Evolutionary conservation across 495 filamentous ascomycete genomes (phyloP).

Genomic region (Talaromyces proteolyticus): DNA sequence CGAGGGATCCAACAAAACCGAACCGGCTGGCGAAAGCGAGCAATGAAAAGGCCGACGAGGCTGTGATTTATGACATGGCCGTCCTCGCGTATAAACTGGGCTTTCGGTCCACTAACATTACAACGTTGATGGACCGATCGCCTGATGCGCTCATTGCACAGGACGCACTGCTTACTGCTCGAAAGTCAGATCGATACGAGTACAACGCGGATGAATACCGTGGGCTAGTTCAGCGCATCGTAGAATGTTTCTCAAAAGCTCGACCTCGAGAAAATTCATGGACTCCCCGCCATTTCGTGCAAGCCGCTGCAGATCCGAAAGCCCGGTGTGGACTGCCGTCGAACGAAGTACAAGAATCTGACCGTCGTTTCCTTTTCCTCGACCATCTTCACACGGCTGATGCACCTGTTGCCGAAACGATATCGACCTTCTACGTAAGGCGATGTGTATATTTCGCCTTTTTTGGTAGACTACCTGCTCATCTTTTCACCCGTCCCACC

Average conservation of each 20-base stretch:
- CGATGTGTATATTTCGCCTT: background rate
- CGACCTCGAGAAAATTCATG: background rate
- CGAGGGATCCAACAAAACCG: too few relatives aligned
- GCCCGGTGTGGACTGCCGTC: background rate
- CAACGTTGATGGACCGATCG: too few relatives aligned
- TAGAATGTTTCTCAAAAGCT: background rate
- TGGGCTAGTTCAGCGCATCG: background rate
- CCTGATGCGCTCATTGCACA: background rate
- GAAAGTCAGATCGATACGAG: background rate
- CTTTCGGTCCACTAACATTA: too few relatives aligned
- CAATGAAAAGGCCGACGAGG: too few relatives aligned
- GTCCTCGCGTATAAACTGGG: too few relatives aligned
- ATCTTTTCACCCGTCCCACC: too few relatives aligned
- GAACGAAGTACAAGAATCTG: background rate
- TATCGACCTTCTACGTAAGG: background rate
- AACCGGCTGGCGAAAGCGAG: too few relatives aligned
- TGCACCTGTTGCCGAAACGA: background rate
- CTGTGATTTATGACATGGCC: too few relatives aligned
- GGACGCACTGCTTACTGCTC: background rate
- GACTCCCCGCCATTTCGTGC: background rate
- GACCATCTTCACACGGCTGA: background rate
- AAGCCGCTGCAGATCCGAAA: background rate
- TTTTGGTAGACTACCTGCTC: background rate
- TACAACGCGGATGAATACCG: too few relatives aligned
- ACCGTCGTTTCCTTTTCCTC: background rate